These are phyloP conservation scores for Xylariaceae sp. DNA, from an alignment of 2,329 filamentous ascomycete genomes.

Conservation along the genomic window DNA sequence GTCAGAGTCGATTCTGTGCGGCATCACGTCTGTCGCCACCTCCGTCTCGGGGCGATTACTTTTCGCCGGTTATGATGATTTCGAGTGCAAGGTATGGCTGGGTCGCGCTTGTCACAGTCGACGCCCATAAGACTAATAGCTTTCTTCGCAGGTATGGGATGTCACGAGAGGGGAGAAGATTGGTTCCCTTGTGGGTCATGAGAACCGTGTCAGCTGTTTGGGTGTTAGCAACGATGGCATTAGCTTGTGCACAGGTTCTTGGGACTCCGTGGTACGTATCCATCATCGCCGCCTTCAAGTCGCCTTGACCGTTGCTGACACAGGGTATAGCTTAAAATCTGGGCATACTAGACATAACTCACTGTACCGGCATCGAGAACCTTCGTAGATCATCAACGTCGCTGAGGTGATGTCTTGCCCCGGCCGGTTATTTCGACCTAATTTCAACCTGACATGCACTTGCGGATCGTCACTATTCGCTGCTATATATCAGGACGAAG, in stretches of 20 bases:
- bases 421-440: constrained; percentile 39
- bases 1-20: constrained; percentile 96
- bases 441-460: constrained; percentile 44
- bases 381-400: constrained; percentile 9
- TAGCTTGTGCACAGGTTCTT: constrained; percentile 98
- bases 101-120: constrained; percentile 14
- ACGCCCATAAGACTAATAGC: constrained; percentile 12
- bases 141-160: constrained; percentile 80
- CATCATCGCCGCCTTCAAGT: not conserved
- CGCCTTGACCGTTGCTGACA: constrained; percentile 57
- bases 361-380: constrained; percentile 12
- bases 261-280: constrained; percentile 91
- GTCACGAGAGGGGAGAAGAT: constrained; percentile 95
- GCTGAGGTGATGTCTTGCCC: constrained; percentile 11
- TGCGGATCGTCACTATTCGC: constrained; percentile 46
- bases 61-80: constrained; percentile 98
- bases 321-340: constrained; percentile 74
- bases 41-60: constrained; percentile 93
- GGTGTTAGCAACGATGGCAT: constrained; percentile 99
- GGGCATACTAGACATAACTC: constrained; percentile 68
- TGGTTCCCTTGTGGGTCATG: constrained; percentile 92
- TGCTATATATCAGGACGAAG: constrained; percentile 52
- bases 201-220: constrained; percentile 98
- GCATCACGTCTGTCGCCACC: constrained; percentile 97
- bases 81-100: constrained; percentile 94